Evolutionary conservation across 768 basidiomycete genomes (phyloP), one percentile per base, ranked within the genome.

Genomic region (Rubroboletus pulcherrimus): DNA sequence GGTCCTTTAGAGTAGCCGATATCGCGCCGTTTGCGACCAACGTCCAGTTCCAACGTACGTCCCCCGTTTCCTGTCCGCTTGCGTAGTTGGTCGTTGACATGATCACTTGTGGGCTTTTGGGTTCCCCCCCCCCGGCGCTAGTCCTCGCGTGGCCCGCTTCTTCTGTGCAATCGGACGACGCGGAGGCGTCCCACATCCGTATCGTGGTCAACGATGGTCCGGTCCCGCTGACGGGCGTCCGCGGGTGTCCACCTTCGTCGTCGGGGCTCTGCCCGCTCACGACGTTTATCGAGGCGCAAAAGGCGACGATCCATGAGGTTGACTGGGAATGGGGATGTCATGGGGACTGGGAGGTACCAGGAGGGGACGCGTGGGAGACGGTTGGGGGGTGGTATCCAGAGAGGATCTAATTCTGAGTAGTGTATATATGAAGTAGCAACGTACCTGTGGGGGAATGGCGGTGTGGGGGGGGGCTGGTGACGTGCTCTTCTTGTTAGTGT

Each of bases 1-100:
- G 82, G 14, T 77, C 86, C 0, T 96, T 91, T 77, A 84, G 81
- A 62, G 78, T 83, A 0, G 81, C 91, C 5, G 82, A 93, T 59
- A 76, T 93, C 38, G 85, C 89, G 19, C 93, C 93, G 0, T 97
- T 97, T 70, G 87, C 86, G 0, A 89, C 93, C 29, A 95, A 95
- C 63, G 69, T 95, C 21, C 90, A 92, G 65, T 87, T 95, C 78
- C 93, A 96, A 73, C 76, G 91, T 93, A 71, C 21, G 70, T 53
- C 79, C 74, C 14, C 26, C 26, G 26, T 3, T 26, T 26, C 26
- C 26, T 26, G 26, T 26, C 26, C 26, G 26, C 26, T 26, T 26
- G 26, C 5, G 26, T 26, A 26, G 3, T 26, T 26, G 26, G 21
- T 21, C 21, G 26, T 5, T 58, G 21, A 64, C 41, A n/a, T 6